A percentile compares a stretch with the other conserved stretches of the same genome.
These are phyloP conservation scores for Pigoraptor vietnamica DNA, from an alignment of 78 protist genomes.

Conservation along the genomic window DNA sequence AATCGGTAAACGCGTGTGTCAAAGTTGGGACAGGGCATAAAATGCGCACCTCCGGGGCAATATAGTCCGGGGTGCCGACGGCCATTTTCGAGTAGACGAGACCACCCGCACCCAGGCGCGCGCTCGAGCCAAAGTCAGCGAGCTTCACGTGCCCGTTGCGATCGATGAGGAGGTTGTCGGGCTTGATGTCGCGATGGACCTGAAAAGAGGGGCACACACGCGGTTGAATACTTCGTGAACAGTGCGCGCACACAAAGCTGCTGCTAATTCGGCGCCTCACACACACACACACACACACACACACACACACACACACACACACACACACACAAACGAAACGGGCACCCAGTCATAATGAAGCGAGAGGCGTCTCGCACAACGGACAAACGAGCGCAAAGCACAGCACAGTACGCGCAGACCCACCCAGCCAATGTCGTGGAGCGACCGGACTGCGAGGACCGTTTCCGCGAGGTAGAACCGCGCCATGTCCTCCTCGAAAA, in stretches of 20 bases:
- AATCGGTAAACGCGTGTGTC: too few relatives aligned
- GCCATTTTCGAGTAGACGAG: conserved; percentile 58
- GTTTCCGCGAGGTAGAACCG: conserved; percentile 73
- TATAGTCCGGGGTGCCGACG: conserved; percentile 88
- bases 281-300: too few relatives aligned
- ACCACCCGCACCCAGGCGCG: conserved; percentile 4
- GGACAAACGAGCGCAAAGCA: background rate
- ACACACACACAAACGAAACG: too few relatives aligned
- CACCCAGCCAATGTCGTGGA: conserved; percentile 60
- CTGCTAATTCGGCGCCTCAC: too few relatives aligned
- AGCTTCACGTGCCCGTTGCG: conserved; percentile 38
- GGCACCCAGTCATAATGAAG: too few relatives aligned
- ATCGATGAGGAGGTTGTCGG: background rate
- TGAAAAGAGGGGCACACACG: background rate
- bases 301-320: too few relatives aligned
- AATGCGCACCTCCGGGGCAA: conserved; percentile 60
- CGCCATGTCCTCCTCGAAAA: conserved; percentile 52
- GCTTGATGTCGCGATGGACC: conserved; percentile 84
- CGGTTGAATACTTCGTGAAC: too few relatives aligned
- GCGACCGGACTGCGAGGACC: conserved; percentile 61
- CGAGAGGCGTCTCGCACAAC: too few relatives aligned
- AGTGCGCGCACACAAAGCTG: too few relatives aligned
- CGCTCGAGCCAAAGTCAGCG: conserved; percentile 48
- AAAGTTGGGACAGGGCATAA: too few relatives aligned
- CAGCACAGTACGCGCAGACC: background rate